A percentile compares a stretch with the other conserved stretches of the same genome.
Evolutionary conservation across 208 protist genomes (phyloP).

Genomic region (Naegleria lovaniensis): DNA sequence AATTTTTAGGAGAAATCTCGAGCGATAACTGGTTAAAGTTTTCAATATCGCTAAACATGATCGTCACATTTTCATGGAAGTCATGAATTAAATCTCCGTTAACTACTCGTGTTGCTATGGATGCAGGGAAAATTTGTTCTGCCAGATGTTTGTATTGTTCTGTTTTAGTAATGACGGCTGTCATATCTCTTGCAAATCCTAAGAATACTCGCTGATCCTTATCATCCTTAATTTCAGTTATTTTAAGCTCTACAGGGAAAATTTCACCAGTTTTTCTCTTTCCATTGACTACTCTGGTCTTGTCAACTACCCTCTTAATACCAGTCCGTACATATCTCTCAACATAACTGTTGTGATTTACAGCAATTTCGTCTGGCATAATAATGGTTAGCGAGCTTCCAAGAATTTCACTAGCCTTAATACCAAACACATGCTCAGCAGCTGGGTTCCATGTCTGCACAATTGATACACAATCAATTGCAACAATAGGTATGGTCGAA

Average conservation of each 20-base stretch:
- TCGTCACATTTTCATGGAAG: not conserved
- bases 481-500: slow-evolving; percentile 42
- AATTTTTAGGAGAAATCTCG: slow-evolving; percentile 1
- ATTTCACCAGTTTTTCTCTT: slow-evolving; percentile 35
- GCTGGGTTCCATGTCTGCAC: not conserved
- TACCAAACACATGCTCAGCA: not conserved
- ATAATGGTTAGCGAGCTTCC: not conserved
- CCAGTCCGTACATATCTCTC: not conserved
- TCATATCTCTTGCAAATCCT: slow-evolving; percentile 45
- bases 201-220: slow-evolving; percentile 37
- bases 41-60: slow-evolving; percentile 25
- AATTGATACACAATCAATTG: slow-evolving; percentile 32
- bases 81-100: not conserved
- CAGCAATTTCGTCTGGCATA: slow-evolving; percentile 13
- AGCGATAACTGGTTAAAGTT: slow-evolving; percentile 3
- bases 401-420: not conserved
- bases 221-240: slow-evolving; percentile 27
- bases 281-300: slow-evolving; percentile 23
- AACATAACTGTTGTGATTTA: slow-evolving; percentile 15
- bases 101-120: not conserved
- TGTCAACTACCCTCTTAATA: slow-evolving; percentile 45
- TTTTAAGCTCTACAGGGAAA: slow-evolving; percentile 34
- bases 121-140: slow-evolving; percentile 19
- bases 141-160: slow-evolving; percentile 6
- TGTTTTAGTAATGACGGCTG: not conserved